phyloP scores from a whole-genome alignment of 2,329 filamentous ascomycete genomes.

The Sclerotinia spermophila region DNA sequence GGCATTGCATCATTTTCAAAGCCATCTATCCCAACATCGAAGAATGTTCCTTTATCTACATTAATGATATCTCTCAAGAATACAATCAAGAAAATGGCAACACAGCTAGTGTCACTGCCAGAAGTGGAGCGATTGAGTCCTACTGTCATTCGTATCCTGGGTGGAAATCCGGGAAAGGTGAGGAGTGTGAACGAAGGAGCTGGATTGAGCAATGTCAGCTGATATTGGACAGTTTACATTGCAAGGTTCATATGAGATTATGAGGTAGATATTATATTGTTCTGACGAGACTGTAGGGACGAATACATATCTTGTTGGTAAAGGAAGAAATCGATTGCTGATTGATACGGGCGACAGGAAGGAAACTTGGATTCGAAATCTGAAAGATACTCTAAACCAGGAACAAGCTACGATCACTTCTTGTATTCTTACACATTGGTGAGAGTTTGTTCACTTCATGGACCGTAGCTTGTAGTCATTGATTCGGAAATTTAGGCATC shows the following conservation, averaged over 20 bases:
- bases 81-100: constrained; percentile 32
- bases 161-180: constrained; percentile 84
- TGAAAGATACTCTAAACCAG: constrained; percentile 60
- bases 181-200: constrained; percentile 17
- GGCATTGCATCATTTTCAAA: constrained; percentile 8
- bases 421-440: constrained; percentile 82
- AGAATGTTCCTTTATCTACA: neutral
- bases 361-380: constrained; percentile 64
- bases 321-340: constrained; percentile 67
- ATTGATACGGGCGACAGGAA: constrained; percentile 84
- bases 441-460: neutral
- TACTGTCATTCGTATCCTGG: constrained; percentile 77
- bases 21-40: neutral
- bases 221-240: constrained; percentile 50
- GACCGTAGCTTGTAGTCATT: neutral
- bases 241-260: constrained; percentile 46
- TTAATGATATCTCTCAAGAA: constrained; percentile 6
- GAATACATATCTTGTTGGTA: constrained; percentile 91
- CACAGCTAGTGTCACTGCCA: constrained; percentile 46
- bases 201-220: constrained; percentile 9
- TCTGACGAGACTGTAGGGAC: constrained; percentile 63
- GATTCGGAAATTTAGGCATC: constrained; percentile 47
- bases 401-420: constrained; percentile 67
- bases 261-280: neutral
- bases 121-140: constrained; percentile 76